phyloP scores from a whole-genome alignment of 805 yeast species.

The Candida methanosorbosa region DNA sequence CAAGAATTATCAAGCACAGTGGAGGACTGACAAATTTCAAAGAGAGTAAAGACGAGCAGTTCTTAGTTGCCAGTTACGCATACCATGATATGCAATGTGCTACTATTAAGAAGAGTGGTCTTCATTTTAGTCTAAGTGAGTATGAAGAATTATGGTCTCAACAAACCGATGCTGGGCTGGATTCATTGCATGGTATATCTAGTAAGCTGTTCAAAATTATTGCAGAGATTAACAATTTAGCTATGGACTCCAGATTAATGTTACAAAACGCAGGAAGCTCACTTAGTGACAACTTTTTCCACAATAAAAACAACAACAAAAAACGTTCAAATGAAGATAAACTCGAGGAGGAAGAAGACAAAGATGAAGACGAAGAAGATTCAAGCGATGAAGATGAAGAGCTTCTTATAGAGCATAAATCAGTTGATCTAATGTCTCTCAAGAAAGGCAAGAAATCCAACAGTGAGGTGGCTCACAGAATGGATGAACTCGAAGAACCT shows the following conservation, averaged over 20 bases:
- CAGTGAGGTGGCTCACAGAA: slow-evolving; percentile 1
- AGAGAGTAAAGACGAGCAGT: slow-evolving; percentile 50
- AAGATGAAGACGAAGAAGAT: slow-evolving; percentile 1
- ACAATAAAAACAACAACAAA: background rate
- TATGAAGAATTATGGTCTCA: slow-evolving; percentile 43
- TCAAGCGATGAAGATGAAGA: slow-evolving; percentile 7
- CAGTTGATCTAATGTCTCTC: background rate
- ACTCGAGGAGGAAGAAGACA: background rate
- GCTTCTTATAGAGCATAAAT: background rate
- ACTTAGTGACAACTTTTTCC: slow-evolving; percentile 7
- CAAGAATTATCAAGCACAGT: slow-evolving; percentile 46
- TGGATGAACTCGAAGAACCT: too few relatives aligned
- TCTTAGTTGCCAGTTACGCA: slow-evolving; percentile 71
- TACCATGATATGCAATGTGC: slow-evolving; percentile 72
- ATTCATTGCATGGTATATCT: slow-evolving; percentile 67
- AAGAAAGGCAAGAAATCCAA: background rate
- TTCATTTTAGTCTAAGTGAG: slow-evolving; percentile 54
- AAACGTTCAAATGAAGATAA: background rate
- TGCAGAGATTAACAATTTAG: slow-evolving; percentile 59
- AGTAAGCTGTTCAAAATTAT: slow-evolving; percentile 57
- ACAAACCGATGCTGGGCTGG: slow-evolving; percentile 37
- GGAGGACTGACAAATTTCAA: slow-evolving; percentile 54
- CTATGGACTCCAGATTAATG: slow-evolving; percentile 39
- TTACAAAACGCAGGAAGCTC: slow-evolving; percentile 16
- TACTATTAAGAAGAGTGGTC: slow-evolving; percentile 48